Evolutionary conservation across 2,329 filamentous ascomycete genomes (phyloP).

Genomic region (Alternaria arborescens): DNA sequence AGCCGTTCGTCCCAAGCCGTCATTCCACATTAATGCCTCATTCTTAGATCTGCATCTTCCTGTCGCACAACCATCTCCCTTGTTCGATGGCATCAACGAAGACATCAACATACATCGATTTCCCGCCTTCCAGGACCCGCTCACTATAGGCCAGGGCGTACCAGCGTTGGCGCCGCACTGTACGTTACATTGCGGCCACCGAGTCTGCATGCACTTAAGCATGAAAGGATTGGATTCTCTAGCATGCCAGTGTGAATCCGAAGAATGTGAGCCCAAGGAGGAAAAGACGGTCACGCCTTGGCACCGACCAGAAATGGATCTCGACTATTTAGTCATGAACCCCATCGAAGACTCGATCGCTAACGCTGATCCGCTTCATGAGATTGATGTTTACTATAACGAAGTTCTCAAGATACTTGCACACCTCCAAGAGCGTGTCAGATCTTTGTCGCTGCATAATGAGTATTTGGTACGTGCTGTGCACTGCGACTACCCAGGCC

Average conservation of each 20-base stretch:
- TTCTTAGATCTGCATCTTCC: not conserved
- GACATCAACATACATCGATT: conserved; percentile 13
- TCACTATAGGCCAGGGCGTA: not conserved
- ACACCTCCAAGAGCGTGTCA: not conserved
- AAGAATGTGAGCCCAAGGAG: not conserved
- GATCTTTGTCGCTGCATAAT: not conserved
- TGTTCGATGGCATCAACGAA: conserved; percentile 6
- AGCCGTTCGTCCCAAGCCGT: not conserved
- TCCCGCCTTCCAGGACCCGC: not conserved
- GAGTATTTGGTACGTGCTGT: not conserved
- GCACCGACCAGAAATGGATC: not conserved
- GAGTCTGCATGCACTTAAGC: not conserved
- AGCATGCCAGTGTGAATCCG: not conserved
- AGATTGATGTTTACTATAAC: not conserved
- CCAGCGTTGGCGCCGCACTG: not conserved
- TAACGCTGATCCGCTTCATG: not conserved
- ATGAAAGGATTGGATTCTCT: no score
- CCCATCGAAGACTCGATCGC: not conserved
- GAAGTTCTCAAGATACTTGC: not conserved
- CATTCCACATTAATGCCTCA: not conserved
- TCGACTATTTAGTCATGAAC: not conserved
- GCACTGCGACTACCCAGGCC: no score
- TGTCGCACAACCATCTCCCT: conserved; percentile 11
- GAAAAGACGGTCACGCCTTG: not conserved
- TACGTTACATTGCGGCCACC: not conserved